A percentile compares a stretch with the other conserved stretches of the same genome.
phyloP scores from a whole-genome alignment of 2,329 filamentous ascomycete genomes.

The Aspergillus piperis region DNA sequence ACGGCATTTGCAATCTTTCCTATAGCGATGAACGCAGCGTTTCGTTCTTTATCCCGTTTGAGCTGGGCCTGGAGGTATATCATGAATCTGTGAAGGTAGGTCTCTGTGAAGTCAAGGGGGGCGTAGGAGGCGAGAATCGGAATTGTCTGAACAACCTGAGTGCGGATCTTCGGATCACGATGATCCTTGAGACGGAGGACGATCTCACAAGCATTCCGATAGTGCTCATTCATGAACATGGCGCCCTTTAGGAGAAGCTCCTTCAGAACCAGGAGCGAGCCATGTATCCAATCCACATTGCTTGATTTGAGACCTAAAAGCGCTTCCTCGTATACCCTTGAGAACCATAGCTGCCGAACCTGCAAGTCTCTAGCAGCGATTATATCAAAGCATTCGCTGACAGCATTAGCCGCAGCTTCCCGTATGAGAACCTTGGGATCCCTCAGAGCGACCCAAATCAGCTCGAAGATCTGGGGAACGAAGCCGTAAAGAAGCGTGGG shows the following conservation, averaged over 20 bases:
- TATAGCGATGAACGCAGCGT: conserved; percentile 92
- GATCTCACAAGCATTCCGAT: conserved; percentile 88
- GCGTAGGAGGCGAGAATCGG: conserved; percentile 91
- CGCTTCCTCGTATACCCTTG: conserved; percentile 85
- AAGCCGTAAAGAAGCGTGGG: conserved; percentile 95
- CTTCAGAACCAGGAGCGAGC: conserved; percentile 88
- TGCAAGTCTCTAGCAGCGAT: conserved; percentile 89
- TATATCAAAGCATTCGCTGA: conserved; percentile 94
- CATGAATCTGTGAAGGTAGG: conserved; percentile 95
- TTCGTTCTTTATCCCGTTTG: conserved; percentile 91
- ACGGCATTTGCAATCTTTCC: conserved; percentile 96
- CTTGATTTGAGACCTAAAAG: conserved; percentile 75
- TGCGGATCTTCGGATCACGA: conserved; percentile 80
- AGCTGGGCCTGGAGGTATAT: conserved; percentile 89
- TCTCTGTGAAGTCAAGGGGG: conserved; percentile 82
- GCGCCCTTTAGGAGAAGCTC: conserved; percentile 91
- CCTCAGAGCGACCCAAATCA: conserved; percentile 91
- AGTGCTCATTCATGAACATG: conserved; percentile 99
- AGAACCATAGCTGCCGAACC: conserved; percentile 85
- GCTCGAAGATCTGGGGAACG: conserved; percentile 90
- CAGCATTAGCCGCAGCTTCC: conserved; percentile 86
- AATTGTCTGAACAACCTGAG: conserved; percentile 87
- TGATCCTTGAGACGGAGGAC: conserved; percentile 92
- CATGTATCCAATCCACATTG: conserved; percentile 86
- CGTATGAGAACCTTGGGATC: conserved; percentile 90